Evolutionary conservation across 257 asterid genomes (phyloP), one percentile per base, ranked within the genome.

Genomic region (Solanum stenotomum): DNA sequence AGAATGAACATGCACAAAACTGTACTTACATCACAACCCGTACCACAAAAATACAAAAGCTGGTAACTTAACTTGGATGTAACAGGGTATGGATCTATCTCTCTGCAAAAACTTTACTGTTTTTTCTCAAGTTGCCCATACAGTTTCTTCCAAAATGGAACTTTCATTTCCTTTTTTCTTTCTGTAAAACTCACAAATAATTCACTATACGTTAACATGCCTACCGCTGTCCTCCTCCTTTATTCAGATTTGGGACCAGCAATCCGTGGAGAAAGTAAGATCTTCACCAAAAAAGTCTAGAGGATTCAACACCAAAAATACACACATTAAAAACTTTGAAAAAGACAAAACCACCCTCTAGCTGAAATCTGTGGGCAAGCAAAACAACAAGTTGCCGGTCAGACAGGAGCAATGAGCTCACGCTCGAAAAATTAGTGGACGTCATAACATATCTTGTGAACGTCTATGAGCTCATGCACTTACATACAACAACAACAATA

Each of bases 101-200:
- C 77, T 61, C 85, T 61, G 49, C 74, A 76, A 76, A 44, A 18
- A 23, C 3, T 2, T 38, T 34, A 65, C 44, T 52, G 35, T 37
- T 79, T 84, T 44, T 59, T 37, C 61, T 42, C 87, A 88, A 65
- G 70, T 87, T 89, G 87, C 85, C 88, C 88, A 88, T 77, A 27
- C 40, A 88, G 38, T 49, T 82, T 20, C 18, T 5, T 49, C 44
- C 70, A 82, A 49, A 31, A 82, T 82, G 11, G 44, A 82, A 82
- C 20, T 75, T 82, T 5, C 56, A 49, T 82, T 82, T 82, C 56
- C 29, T 5, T 74, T 46, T 46, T 81, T 10, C 40, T 81, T 27
- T 5, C 13, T 29, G 29, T 29, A 81, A 46, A 46, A 46, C 1
- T 81, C 37, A 81, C 85, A 46, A 46, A 18, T 61, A 46, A 27